Base-by-base conservation (phyloP, 2,329 filamentous ascomycete genomes). In the Exophiala sideris region DNA sequence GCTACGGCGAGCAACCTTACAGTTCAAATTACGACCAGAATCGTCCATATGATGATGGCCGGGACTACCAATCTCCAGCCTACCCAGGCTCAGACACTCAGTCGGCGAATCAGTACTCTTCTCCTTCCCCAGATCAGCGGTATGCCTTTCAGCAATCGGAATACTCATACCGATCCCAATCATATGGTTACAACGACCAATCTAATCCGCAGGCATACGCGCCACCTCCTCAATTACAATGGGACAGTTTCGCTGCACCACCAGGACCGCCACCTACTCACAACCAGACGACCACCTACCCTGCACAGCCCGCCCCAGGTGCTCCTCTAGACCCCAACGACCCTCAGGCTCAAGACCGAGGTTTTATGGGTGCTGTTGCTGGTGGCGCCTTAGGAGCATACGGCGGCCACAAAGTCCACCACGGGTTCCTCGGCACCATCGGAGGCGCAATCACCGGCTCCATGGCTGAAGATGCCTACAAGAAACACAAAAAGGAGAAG, bases 381-480 rank as follows among this genome's bases (percentile, higher is more conserved):
- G 75, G 75, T 53, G 75, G 74, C 61, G 66, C 73, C 7, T 68
- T 73, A 11, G 75, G 75, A 52, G 75, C 70, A 34, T 76, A 71
- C 45, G 71, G 68, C 21, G 75, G 75, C 53, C 71, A 74, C 68
- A 73, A 77, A 65, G 73, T 71, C 7, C 33, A 57, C 57, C 75
- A 77, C 65, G 75, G 75, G 29, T 65, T 78, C 62, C 69, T 78
- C 46, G 75, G 75, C 55, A 71, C 74, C 5, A 68, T 78, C 35
- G 75, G 73, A 54, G 75, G 75, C 40, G 75, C 75, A 21, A 73
- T 77, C 57, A 66, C 74, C 6, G 75, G 75, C 45, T 72, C 70
- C 57, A 66, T 76, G 50, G 67, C 72, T 5, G 72, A 78, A 60
- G 75, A 77, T 50, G 71, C 71, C 16, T 57, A 70, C 49, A 73